A percentile compares a stretch with the other conserved stretches of the same genome.
phyloP scores from a whole-genome alignment of 2,329 filamentous ascomycete genomes.

The Aureobasidium pullulans region DNA sequence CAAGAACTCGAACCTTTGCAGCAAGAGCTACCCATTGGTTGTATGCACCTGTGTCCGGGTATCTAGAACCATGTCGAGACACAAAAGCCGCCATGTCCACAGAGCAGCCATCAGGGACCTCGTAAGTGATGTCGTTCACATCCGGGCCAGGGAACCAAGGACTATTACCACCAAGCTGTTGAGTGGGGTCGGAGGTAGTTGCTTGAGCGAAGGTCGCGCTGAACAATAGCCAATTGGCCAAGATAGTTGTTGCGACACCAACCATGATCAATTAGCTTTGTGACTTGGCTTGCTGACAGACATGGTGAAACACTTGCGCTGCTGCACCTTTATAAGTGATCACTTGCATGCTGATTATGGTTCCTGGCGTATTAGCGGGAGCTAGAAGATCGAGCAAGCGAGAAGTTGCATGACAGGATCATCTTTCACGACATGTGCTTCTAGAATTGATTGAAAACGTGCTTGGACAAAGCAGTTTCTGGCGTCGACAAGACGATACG shows the following conservation, averaged over 20 bases:
- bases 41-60: slow-evolving; percentile 55
- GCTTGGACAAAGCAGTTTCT: background rate
- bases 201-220: background rate
- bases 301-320: background rate
- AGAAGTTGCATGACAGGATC: background rate
- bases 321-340: slow-evolving; percentile 2
- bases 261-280: background rate
- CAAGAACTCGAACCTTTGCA: slow-evolving; percentile 15
- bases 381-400: background rate
- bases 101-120: slow-evolving; percentile 48
- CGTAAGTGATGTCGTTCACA: slow-evolving; percentile 39
- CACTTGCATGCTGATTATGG: background rate
- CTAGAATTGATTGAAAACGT: background rate
- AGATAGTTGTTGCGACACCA: background rate
- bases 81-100: slow-evolving; percentile 56
- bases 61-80: slow-evolving; percentile 55
- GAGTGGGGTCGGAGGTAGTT: slow-evolving; percentile 7
- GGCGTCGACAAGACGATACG: background rate
- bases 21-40: slow-evolving; percentile 42
- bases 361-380: background rate
- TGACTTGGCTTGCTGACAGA: background rate
- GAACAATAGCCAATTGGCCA: background rate
- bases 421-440: background rate
- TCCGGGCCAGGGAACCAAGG: slow-evolving; percentile 26
- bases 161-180: slow-evolving; percentile 33